phyloP scores from a whole-genome alignment of 768 basidiomycete species.

The Cantharellus cinnabarinus region DNA sequence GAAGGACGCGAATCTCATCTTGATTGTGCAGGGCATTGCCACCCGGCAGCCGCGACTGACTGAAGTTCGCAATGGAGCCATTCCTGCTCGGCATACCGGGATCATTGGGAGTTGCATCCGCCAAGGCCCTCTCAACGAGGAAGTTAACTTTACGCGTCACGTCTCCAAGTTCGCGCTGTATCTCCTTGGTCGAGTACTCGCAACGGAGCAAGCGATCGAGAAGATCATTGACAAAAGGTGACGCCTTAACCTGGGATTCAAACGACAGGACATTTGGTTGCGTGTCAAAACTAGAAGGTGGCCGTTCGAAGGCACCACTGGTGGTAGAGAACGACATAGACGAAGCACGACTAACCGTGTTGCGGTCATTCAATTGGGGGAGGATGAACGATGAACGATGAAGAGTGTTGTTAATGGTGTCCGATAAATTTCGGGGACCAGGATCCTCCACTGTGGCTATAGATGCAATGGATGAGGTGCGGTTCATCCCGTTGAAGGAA shows the following conservation, averaged over 20 bases:
- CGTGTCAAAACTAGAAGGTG: neutral
- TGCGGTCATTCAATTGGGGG: neutral
- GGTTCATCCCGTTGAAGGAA: too few relatives aligned
- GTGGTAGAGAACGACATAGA: neutral
- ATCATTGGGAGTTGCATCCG: constrained; percentile 20
- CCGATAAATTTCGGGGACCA: too few relatives aligned
- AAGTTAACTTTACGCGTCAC: constrained; percentile 60
- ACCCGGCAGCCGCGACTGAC: constrained; percentile 16
- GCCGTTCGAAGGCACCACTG: neutral
- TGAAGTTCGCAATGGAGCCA: constrained; percentile 2
- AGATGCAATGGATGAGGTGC: too few relatives aligned
- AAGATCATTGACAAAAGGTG: constrained; percentile 56
- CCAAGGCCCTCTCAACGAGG: constrained; percentile 31
- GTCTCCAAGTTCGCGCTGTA: constrained; percentile 53
- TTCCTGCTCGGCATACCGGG: neutral
- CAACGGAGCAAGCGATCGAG: constrained; percentile 52
- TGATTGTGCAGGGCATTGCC: constrained; percentile 14
- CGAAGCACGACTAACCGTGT: neutral
- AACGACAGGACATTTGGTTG: constrained; percentile 19
- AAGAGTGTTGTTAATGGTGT: neutral
- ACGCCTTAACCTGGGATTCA: constrained; percentile 54
- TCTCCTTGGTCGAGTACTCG: constrained; percentile 47
- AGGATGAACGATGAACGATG: neutral
- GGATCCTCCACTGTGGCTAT: too few relatives aligned
- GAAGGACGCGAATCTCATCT: constrained; percentile 6